These are phyloP conservation scores for Acer yangbiense DNA, from an alignment of 345 rosid genomes.

Conservation along the genomic window DNA sequence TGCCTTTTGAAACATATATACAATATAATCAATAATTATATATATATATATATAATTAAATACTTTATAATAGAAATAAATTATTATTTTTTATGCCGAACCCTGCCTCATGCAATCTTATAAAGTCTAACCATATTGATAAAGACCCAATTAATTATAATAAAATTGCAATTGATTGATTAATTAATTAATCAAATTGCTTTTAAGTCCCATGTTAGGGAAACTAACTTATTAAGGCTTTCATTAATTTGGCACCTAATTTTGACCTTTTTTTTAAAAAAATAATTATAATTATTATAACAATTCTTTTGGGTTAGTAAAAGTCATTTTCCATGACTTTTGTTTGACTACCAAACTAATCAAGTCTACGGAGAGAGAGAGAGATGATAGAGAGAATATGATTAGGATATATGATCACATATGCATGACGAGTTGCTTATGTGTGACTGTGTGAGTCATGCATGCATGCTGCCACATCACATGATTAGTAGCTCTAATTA, in stretches of 20 bases:
- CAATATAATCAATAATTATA: no score
- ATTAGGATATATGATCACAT: conserved; percentile 18
- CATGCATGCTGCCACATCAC: neutral
- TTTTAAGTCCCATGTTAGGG: conserved; percentile 47
- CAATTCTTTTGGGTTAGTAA: conserved; percentile 32
- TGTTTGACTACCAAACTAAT: conserved; percentile 34
- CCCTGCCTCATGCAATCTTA: conserved; percentile 37
- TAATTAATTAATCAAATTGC: neutral
- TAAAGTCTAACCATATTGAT: conserved; percentile 25
- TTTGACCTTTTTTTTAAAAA: conserved; percentile 20
- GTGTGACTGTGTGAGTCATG: conserved; percentile 2
- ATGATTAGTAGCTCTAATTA: neutral
- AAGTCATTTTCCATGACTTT: conserved; percentile 46
- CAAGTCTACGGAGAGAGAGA: conserved; percentile 24
- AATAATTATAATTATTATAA: neutral
- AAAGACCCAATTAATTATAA: neutral
- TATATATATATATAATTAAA: no score
- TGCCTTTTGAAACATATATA: conserved; percentile 22
- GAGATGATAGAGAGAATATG: neutral
- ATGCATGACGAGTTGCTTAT: conserved; percentile 42
- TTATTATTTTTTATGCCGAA: conserved; percentile 7
- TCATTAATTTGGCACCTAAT: conserved; percentile 37
- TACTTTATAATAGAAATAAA: neutral
- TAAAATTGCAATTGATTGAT: neutral
- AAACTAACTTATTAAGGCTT: conserved; percentile 43